Evolutionary conservation across 2,329 filamentous ascomycete genomes (phyloP).

Genomic region (Alternaria solani): DNA sequence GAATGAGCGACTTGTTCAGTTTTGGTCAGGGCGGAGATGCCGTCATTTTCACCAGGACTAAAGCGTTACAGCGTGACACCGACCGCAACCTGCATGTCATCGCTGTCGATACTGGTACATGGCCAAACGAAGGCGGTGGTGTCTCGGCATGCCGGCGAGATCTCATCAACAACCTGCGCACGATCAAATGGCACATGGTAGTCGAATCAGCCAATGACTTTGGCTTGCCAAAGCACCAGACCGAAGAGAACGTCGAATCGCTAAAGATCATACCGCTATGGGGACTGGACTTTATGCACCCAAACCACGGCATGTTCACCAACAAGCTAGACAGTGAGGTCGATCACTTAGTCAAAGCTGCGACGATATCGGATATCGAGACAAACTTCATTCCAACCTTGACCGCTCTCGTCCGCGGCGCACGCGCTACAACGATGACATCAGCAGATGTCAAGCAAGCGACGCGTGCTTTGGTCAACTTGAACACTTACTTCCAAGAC

Average conservation of each 20-base stretch:
- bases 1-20: constrained; percentile 61
- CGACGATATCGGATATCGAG: constrained; percentile 49
- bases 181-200: constrained; percentile 55
- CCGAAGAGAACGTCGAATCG: constrained; percentile 54
- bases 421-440: constrained; percentile 50
- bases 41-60: constrained; percentile 59
- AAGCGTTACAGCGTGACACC: constrained; percentile 56
- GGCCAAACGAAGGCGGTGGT: constrained; percentile 55
- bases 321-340: constrained; percentile 54
- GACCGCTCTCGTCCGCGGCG: constrained; percentile 52
- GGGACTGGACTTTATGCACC: constrained; percentile 54
- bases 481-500: constrained; percentile 57
- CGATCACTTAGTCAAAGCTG: constrained; percentile 46
- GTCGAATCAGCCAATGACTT: constrained; percentile 55
- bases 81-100: constrained; percentile 52
- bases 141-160: constrained; percentile 54
- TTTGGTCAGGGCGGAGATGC: constrained; percentile 64
- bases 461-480: constrained; percentile 52
- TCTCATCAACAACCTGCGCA: constrained; percentile 54
- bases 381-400: constrained; percentile 53
- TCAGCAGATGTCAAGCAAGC: constrained; percentile 52
- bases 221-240: constrained; percentile 54
- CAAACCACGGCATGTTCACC: constrained; percentile 53
- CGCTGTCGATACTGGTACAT: constrained; percentile 54
- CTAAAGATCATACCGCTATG: constrained; percentile 54